Evolutionary conservation across 257 asterid species (phyloP), one percentile per base, ranked within the genome.

Genomic region (Solanum habrochaites): DNA sequence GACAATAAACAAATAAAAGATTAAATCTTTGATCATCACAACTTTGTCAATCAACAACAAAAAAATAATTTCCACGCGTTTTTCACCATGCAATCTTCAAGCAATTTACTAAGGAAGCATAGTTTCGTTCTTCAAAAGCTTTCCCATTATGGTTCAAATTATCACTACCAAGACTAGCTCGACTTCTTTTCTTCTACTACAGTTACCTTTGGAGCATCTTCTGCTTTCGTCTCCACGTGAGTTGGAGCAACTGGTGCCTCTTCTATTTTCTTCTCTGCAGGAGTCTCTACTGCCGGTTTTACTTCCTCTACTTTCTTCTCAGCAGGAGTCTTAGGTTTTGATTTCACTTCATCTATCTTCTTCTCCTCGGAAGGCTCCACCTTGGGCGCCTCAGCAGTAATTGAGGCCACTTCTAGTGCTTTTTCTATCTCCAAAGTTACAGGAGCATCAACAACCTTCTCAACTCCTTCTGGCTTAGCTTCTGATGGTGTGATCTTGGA

Each of bases 291-390:
- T 47, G 27, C 80, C 13, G 43, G 72, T 15, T 29, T 78, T 72
- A 47, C 77, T 6, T 85, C 90, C 4, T 87, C 91, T 3, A 67
- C 11, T 81, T 83, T 82, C 67, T 77, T 7, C 70, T 85, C 89
- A 13, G 82, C 25, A 70, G 43, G 82, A 85, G 49, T 72, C 45
- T 85, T 49, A 56, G 75, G 23, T 45, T 85, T 86, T 11, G 66
- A 62, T 80, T 82, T 78, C 16, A 13, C 86, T n/a, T 91, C 88
- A 60, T 70, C 86, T 49, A 71, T 80, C 47, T 83, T 85, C 64
- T 82, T 37, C 40, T 87, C 86, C 73, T 88, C 86, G 2, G 83
- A 47, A 20, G 62, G 70, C 35, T 67, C 43, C 12, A 86, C 11
- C 60, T 88, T 78, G 23, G 75, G 40, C 21, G 56, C 58, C 66